phyloP scores from a whole-genome alignment of 2,329 filamentous ascomycete species.

The Pestalotiopsis sp. region DNA sequence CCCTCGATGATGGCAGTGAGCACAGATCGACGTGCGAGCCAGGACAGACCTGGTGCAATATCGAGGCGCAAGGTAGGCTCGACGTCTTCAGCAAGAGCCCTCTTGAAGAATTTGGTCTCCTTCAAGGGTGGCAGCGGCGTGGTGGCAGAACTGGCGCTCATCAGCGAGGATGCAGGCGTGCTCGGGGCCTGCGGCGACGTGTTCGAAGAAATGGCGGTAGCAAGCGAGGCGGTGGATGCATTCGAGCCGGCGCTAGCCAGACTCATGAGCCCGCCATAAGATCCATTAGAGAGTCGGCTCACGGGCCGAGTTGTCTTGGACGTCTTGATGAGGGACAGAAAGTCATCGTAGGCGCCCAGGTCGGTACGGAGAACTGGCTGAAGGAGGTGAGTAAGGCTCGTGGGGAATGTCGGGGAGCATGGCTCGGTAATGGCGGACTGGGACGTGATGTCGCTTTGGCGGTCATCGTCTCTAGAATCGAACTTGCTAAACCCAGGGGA shows the following conservation, averaged over 20 bases:
- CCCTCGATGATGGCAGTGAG: slow-evolving; percentile 82
- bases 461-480: slow-evolving; percentile 54
- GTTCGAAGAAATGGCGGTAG: slow-evolving; percentile 44
- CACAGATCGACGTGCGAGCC: slow-evolving; percentile 86
- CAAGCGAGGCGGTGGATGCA: slow-evolving; percentile 61
- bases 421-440: slow-evolving; percentile 44
- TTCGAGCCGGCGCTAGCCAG: slow-evolving; percentile 54
- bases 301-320: slow-evolving; percentile 55
- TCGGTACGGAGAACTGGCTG: slow-evolving; percentile 84
- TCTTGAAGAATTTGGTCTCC: slow-evolving; percentile 93
- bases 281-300: slow-evolving; percentile 73
- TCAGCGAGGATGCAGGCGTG: slow-evolving; percentile 52
- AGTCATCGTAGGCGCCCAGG: slow-evolving; percentile 80
- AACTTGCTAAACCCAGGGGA: slow-evolving; percentile 77
- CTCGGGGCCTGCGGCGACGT: slow-evolving; percentile 60
- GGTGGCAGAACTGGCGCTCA: slow-evolving; percentile 44
- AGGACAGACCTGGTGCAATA: slow-evolving; percentile 85
- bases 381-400: slow-evolving; percentile 80
- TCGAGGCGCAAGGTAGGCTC: slow-evolving; percentile 92
- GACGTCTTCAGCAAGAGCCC: slow-evolving; percentile 84
- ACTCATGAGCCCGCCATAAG: slow-evolving; percentile 61
- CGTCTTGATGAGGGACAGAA: slow-evolving; percentile 72
- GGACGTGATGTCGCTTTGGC: slow-evolving; percentile 36
- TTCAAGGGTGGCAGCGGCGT: slow-evolving; percentile 66
- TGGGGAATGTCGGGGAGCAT: slow-evolving; percentile 58